These are phyloP conservation scores for Scleroderma citrinum DNA, from an alignment of 768 basidiomycete genomes.

Conservation along the genomic window DNA sequence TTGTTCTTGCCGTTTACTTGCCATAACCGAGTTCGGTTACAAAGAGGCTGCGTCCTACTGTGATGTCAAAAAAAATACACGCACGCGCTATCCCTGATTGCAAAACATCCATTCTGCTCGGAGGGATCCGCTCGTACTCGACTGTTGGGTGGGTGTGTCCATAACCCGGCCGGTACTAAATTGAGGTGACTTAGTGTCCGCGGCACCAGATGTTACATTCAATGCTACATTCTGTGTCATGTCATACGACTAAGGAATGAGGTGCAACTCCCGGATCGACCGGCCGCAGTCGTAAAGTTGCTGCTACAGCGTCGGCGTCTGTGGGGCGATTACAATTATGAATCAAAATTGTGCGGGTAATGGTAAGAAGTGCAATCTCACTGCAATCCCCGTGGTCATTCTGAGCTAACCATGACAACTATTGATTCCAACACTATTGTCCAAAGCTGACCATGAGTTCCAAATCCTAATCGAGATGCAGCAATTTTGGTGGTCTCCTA, in stretches of 20 bases:
- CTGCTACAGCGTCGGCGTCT: too few species aligned
- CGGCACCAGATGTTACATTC: not conserved
- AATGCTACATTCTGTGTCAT: not conserved
- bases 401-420: not conserved
- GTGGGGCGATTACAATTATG: not conserved
- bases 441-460: too few species aligned
- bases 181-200: not conserved
- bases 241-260: not conserved
- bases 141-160: slow-evolving; percentile 7
- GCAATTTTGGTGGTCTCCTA: not conserved
- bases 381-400: not conserved
- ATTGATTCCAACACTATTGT: too few species aligned
- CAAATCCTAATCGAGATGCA: too few species aligned
- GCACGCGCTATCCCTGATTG: slow-evolving; percentile 6
- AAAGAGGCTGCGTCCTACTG: not conserved
- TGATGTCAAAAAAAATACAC: not conserved
- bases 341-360: not conserved
- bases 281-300: not conserved
- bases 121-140: slow-evolving; percentile 5
- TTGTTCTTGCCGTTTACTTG: not conserved
- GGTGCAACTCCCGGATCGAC: not conserved
- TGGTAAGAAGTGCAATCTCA: not conserved
- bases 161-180: slow-evolving; percentile 7
- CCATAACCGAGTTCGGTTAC: not conserved
- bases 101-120: slow-evolving; percentile 4